Evolutionary conservation across 176 grass and related monocot genomes (phyloP), one percentile per base, ranked within the genome.

Genomic region (Zea luxurians): DNA sequence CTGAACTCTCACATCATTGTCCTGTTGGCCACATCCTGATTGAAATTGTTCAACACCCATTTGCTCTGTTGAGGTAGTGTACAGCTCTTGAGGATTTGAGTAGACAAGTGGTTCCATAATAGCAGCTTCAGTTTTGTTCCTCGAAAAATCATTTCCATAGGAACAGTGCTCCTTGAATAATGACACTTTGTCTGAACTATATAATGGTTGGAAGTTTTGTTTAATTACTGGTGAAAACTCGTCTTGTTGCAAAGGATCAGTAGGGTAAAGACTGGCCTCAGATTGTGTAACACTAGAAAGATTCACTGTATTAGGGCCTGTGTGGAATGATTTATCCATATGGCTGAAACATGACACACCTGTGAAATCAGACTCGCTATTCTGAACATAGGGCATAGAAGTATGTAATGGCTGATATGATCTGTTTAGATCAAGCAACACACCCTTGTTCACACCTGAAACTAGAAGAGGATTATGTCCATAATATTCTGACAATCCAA

Each of bases 331-430:
- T 48, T 86, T 81, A 21, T 82, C 73, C 67, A 84, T 60, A 66
- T 83, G 43, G 44, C 44, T 78, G 54, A 66, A 41, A 83, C 73
- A 79, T 37, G 80, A 61, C 11, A 41, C 69, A 75, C 37, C 62
- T 68, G 44, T 36, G 44, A 73, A 80, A 84, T 74, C 76, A 70
- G 78, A 43, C 10, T 75, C 53, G 37, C 54, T 42, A 79, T 86
- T 88, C 82, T 86, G 85, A 66, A 82, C 36, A 81, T 86, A 86
- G 64, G 74, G 79, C 35, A 73, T 27, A 44, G 48, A 76, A 66
- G 66, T 53, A 72, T 83, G 71, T 50, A 74, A 53, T 58, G 77
- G 74, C 60, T 77, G 74, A 45, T 78, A 66, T 71, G 37, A 70
- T 61, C 49, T 73, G 10, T 65, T 83, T 36, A 77, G 58, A 76